These are phyloP conservation scores for Trichoderma sp. DNA, from an alignment of 2,329 filamentous ascomycete genomes.

Conservation along the genomic window DNA sequence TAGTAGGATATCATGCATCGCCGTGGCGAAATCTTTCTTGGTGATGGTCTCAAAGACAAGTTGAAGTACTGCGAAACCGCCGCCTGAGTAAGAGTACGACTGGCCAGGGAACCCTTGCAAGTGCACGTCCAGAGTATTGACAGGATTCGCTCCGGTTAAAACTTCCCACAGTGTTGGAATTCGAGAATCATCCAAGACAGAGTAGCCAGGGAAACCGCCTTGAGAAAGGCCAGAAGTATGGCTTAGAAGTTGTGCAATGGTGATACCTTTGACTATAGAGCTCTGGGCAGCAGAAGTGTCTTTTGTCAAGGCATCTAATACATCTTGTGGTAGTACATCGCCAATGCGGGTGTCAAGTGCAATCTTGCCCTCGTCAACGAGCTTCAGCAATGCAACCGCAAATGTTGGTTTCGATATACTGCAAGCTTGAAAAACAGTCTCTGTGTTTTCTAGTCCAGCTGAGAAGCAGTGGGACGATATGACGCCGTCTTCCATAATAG, in stretches of 20 bases:
- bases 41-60: conserved; percentile 23
- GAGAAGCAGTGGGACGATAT: conserved; percentile 26
- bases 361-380: conserved; percentile 24
- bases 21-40: conserved; percentile 10
- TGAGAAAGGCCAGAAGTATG: conserved; percentile 26
- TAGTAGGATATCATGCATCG: conserved; percentile 23
- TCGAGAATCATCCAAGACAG: neutral
- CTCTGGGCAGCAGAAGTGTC: neutral
- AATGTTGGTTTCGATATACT: conserved; percentile 27
- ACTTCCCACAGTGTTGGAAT: conserved; percentile 19
- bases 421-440: conserved; percentile 26
- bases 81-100: conserved; percentile 21
- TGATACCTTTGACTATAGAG: conserved; percentile 17
- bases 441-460: conserved; percentile 13
- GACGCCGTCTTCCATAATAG: conserved; percentile 25
- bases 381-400: conserved; percentile 21
- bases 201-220: conserved; percentile 22
- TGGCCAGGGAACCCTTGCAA: conserved; percentile 21
- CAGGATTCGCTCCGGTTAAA: conserved; percentile 22
- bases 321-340: conserved; percentile 17
- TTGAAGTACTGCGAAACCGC: conserved; percentile 24
- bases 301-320: conserved; percentile 9
- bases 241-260: conserved; percentile 25
- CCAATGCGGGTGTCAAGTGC: conserved; percentile 14
- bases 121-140: conserved; percentile 19